Percentiles rank a stretch among this genome's conserved stretches.
These are phyloP conservation scores for Neonectria hederae DNA, from an alignment of 2,329 filamentous ascomycete species.

Conservation along the genomic window DNA sequence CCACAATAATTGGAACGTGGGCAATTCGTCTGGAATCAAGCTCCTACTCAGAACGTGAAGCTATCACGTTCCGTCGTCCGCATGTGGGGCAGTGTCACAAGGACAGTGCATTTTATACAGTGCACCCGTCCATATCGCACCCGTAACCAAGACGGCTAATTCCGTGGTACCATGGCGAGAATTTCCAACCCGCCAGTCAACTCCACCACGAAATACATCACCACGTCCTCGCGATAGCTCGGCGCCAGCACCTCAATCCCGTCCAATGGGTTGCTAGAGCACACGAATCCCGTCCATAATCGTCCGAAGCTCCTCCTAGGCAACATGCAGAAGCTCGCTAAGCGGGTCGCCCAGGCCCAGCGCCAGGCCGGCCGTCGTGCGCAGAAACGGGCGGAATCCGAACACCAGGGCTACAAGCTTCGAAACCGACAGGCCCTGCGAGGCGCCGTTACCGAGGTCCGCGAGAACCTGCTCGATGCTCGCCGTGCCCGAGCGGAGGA, in stretches of 20 bases:
- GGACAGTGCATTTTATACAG: constrained; percentile 26
- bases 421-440: constrained; percentile 46
- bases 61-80: neutral
- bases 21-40: neutral
- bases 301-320: constrained; percentile 14
- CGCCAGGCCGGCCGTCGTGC: constrained; percentile 66
- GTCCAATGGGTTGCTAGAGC: constrained; percentile 42
- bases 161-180: constrained; percentile 36
- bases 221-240: constrained; percentile 37
- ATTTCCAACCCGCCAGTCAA: constrained; percentile 40
- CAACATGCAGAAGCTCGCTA: constrained; percentile 76
- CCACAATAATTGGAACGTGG: neutral
- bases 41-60: constrained; percentile 5
- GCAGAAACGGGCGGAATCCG: constrained; percentile 50
- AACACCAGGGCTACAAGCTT: constrained; percentile 43
- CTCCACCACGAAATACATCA: constrained; percentile 40
- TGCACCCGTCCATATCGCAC: constrained; percentile 13
- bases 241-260: constrained; percentile 35
- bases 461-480: constrained; percentile 51
- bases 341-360: constrained; percentile 72
- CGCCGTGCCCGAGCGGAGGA: constrained; percentile 72
- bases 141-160: constrained; percentile 26
- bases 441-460: constrained; percentile 46
- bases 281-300: constrained; percentile 24
- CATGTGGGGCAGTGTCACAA: neutral